Percentiles rank a stretch among this genome's conserved stretches.
These are phyloP conservation scores for Neonectria faginata DNA, from an alignment of 2,329 filamentous ascomycete genomes.

Conservation along the genomic window DNA sequence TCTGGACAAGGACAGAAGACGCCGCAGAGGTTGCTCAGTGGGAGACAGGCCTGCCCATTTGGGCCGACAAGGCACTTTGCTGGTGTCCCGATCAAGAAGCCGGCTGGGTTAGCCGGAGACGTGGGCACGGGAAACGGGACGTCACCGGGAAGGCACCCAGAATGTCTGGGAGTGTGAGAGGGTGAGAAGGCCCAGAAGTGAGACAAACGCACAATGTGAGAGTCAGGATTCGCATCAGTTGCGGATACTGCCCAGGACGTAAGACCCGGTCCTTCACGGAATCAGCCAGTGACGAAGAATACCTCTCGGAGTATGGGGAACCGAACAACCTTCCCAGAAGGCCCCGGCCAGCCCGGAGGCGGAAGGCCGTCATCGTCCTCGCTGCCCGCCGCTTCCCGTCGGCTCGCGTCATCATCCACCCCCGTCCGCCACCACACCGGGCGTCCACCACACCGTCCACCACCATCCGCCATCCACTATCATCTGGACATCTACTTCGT, in stretches of 20 bases:
- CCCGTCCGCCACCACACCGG: not conserved
- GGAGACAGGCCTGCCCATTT: constrained; percentile 16
- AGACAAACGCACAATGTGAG: constrained; percentile 18
- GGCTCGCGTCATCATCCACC: constrained; percentile 20
- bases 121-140: constrained; percentile 24
- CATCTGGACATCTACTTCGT: constrained; percentile 2
- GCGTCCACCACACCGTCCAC: not conserved
- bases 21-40: not conserved
- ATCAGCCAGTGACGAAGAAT: not conserved
- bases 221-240: constrained; percentile 6
- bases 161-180: constrained; percentile 13
- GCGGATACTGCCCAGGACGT: constrained; percentile 9
- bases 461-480: not conserved
- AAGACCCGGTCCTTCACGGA: not conserved
- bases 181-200: constrained; percentile 8
- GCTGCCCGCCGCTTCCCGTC: constrained; percentile 42
- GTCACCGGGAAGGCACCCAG: constrained; percentile 19
- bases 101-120: constrained; percentile 32
- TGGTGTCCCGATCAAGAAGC: constrained; percentile 21
- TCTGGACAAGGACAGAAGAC: constrained; percentile 12
- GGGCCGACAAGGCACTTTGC: constrained; percentile 1
- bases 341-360: constrained; percentile 27
- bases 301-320: constrained; percentile 22
- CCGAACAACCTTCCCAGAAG: constrained; percentile 11
- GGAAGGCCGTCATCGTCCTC: constrained; percentile 28